Evolutionary conservation across 441 rosid genomes (phyloP), one percentile per base, ranked within the genome.

Genomic region (Gossypium trilobum): DNA sequence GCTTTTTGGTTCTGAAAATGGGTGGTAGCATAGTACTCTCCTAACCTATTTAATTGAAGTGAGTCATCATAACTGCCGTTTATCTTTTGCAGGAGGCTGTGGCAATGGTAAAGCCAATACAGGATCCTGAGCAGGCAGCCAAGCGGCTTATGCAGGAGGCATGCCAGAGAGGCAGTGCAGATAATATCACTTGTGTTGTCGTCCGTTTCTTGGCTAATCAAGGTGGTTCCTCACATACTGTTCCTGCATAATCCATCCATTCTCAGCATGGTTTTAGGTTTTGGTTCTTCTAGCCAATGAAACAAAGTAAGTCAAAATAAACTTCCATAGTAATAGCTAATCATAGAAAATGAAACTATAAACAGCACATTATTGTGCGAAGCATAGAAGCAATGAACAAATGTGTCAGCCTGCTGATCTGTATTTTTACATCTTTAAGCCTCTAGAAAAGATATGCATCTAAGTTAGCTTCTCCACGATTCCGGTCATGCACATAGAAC

Each of bases 181-280:
- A 95, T 78, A 95, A 95, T 78, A 95, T 95, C 68, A 92, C 99
- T 11, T 92, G 98, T 68, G 90, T 95, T 11, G 97, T 95, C 0
- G 99, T 95, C 68, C 97, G 93, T 36, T 95, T 95, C 84, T 73
- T 85, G 79, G 82, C 83, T 29, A 85, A 83, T 73, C 91, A 80
- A 73, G 85, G 78, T 5, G 78, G 81, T 46, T 74, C 83, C 14
- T 82, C 92, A 74, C 71, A 64, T 25, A 19, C 69, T 51, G 22
- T 42, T 44, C 58, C 92, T 9, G 70, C 74, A 22, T 78, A 65
- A 80, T 33, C 59, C 44, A 9, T 22, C 60, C 31, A 0, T 13
- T 44, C 3, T 31, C 31, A 14, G 50, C 14, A n/a, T 33, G 33
- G 27, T 10, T 33, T 16, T 56, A 27, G 60, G 46, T 50, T 22